Evolutionary conservation across 2,329 filamentous ascomycete species (phyloP).

Genomic region (Septoria petroselini): DNA sequence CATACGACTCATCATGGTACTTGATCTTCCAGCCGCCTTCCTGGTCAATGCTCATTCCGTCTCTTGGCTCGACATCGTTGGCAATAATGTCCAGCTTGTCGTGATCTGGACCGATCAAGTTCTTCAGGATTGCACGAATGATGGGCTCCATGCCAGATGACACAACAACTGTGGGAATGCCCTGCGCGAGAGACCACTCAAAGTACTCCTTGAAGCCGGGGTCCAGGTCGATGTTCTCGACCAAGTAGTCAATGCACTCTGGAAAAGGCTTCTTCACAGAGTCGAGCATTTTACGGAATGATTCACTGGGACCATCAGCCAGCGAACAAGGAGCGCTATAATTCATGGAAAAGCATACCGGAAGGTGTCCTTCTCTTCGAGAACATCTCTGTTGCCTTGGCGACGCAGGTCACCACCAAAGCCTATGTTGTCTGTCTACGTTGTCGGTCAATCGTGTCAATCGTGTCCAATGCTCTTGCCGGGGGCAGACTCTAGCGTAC

Average conservation of each 20-base stretch:
- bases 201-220: constrained; percentile 86
- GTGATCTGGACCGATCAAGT: constrained; percentile 74
- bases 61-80: constrained; percentile 70
- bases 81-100: constrained; percentile 83
- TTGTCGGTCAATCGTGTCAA: constrained; percentile 55
- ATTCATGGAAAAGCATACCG: constrained; percentile 45
- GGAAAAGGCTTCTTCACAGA: constrained; percentile 76
- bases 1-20: constrained; percentile 79
- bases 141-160: constrained; percentile 91
- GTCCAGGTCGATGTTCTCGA: constrained; percentile 82
- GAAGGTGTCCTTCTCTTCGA: constrained; percentile 69
- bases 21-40: constrained; percentile 82
- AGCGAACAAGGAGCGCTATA: not conserved
- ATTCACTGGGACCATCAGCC: constrained; percentile 52
- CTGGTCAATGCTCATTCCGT: constrained; percentile 71
- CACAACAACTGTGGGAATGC: constrained; percentile 87
- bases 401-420: constrained; percentile 70
- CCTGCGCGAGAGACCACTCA: constrained; percentile 73
- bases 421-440: constrained; percentile 85
- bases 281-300: constrained; percentile 89
- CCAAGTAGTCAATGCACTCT: constrained; percentile 74
- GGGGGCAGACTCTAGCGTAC: constrained; percentile 38
- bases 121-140: constrained; percentile 76
- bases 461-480: not conserved
- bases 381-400: constrained; percentile 71